These are phyloP conservation scores for Mortierella sp. DNA, from an alignment of 371 early-diverging fungal species.

Conservation along the genomic window DNA sequence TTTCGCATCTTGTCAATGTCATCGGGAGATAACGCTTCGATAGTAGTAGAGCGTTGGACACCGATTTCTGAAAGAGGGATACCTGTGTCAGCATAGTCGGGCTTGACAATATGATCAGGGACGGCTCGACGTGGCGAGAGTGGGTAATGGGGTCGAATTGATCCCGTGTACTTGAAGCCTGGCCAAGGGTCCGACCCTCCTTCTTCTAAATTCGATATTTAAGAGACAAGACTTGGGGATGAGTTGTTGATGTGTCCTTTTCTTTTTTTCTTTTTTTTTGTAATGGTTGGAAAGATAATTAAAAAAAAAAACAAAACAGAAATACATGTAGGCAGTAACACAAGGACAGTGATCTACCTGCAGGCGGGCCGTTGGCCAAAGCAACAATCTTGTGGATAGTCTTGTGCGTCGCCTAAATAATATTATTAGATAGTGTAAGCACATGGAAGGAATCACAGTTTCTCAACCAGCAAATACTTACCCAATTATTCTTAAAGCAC, in stretches of 20 bases:
- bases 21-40: conserved; percentile 72
- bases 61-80: conserved; percentile 78
- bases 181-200: conserved; percentile 87
- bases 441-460: not conserved
- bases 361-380: conserved; percentile 42
- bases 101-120: conserved; percentile 79
- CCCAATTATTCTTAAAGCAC: conserved; percentile 92
- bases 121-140: conserved; percentile 81
- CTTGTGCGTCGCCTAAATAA: conserved; percentile 67
- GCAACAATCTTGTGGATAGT: conserved; percentile 63
- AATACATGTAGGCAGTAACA: not conserved
- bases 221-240: conserved; percentile 3
- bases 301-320: not conserved
- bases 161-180: conserved; percentile 82
- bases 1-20: conserved; percentile 86
- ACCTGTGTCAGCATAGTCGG: conserved; percentile 88
- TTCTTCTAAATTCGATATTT: conserved; percentile 39
- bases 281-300: not conserved
- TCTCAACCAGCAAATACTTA: conserved; percentile 12
- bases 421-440: not conserved
- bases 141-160: conserved; percentile 89
- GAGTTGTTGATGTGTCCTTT: conserved; percentile 4
- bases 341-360: conserved; percentile 12
- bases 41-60: conserved; percentile 70
- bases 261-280: not conserved